Base-by-base conservation (phyloP, 176 grass and related monocot genomes). In the Poa pratensis region DNA sequence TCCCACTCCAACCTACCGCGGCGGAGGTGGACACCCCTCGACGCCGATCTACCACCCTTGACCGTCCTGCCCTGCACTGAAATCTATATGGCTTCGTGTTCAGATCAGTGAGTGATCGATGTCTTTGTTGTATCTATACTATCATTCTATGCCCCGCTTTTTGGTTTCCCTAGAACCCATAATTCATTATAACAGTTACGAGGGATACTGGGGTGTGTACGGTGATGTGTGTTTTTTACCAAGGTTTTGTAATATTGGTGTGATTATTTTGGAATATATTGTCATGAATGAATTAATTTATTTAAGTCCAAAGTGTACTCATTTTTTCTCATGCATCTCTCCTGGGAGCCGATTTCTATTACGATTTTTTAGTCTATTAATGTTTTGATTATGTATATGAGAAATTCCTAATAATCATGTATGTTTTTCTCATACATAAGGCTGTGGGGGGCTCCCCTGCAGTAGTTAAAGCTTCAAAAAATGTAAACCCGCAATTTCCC, bases 1-100 rank as follows among this genome's bases (percentile, higher is more conserved):
- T 40, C n/a, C 84, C 2, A 20, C 16, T 9, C 76, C 84, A 18
- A 76, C 52, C 22, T 78, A 85, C 35, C 49, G 49, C 1, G 64
- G 30, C 0, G 63, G 27, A 0, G 61, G 61, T 6, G 63, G 63
- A 1, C 63, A 66, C 27, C 28, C 28, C 16, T 66, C 43, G 2
- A 66, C 1, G 9, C 54, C 34, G 2, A 11, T 78, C 55, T 61
- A 27, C 55, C 32, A 45, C n/a, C n/a, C 13, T 61, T 32, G 30
- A 32, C 39, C 6, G 1, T 40, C 76, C 22, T 0, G 5, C 9
- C 22, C 15, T 63, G 5, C 35, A 24, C 7, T 43, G 23, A 61
- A 78, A 45, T 24, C 37, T 60, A 5, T 13, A 59, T 22, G 54
- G 3, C 0, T 26, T 49, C 22, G 7, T 78, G 54, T 24, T 43